phyloP scores from a whole-genome alignment of 2,329 filamentous ascomycete genomes.

The Periconia digitata region DNA sequence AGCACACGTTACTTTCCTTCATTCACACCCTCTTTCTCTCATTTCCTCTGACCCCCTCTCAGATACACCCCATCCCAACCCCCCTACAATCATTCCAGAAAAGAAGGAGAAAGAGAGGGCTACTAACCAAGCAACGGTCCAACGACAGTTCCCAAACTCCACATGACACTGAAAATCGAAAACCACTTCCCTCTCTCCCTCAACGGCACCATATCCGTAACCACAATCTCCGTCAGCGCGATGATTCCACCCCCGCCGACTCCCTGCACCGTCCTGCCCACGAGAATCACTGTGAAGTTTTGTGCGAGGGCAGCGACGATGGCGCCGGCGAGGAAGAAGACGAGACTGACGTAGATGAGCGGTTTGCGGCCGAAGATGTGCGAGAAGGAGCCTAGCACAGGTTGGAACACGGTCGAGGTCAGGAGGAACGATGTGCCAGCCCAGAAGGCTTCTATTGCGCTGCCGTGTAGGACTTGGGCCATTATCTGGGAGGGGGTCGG shows the following conservation, averaged over 20 bases:
- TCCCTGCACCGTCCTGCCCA: constrained; percentile 44
- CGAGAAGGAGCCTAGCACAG: constrained; percentile 43
- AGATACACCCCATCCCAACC: neutral
- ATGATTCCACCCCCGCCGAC: constrained; percentile 47
- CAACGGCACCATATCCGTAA: constrained; percentile 51
- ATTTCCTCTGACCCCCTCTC: too few relatives aligned
- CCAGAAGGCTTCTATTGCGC: constrained; percentile 47
- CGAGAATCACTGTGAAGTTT: constrained; percentile 43
- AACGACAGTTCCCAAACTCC: constrained; percentile 58
- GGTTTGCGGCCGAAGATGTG: constrained; percentile 45
- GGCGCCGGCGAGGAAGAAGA: constrained; percentile 40
- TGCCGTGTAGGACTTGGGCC: constrained; percentile 37
- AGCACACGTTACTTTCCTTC: constrained; percentile 1
- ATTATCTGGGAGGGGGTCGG: constrained; percentile 36
- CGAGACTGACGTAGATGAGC: constrained; percentile 40
- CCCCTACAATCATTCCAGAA: neutral
- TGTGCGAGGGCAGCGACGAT: constrained; percentile 41
- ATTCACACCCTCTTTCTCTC: too few relatives aligned
- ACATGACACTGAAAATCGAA: constrained; percentile 48
- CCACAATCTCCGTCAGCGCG: constrained; percentile 47
- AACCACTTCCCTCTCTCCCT: constrained; percentile 47
- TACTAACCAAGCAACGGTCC: constrained; percentile 48
- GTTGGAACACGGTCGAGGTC: constrained; percentile 61
- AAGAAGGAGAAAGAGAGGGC: neutral
- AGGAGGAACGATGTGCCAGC: constrained; percentile 64